Evolutionary conservation across 768 basidiomycete species (phyloP), one percentile per base, ranked within the genome.

Genomic region (Naganishia antarctica): DNA sequence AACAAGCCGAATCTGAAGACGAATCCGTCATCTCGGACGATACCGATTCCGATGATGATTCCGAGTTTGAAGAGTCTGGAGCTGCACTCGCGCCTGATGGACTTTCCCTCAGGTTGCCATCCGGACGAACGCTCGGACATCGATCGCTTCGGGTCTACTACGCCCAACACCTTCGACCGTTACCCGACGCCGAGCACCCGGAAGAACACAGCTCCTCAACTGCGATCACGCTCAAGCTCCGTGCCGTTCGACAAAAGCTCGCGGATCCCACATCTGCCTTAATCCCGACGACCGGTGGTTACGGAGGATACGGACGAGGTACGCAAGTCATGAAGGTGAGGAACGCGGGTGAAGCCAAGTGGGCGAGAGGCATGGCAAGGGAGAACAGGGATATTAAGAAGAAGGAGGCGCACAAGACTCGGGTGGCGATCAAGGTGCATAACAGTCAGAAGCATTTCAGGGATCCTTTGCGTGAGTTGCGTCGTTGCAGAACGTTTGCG

Each of bases 291-390:
- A 87, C 82, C 70, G 92, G 90, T 40, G 92, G 89, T 1, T 90
- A 85, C 66, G 92, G 93, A 26, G 90, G 90, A 2, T 92, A 82
- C 71, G 93, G 93, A 1, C 79, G 79, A 11, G 91, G 90, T 1
- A 86, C 83, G 8, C 84, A 90, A 32, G 87, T 92, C 11, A 83
- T 97, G 66, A 90, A 87, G 75, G 94, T 91, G 23, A 82, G 91
- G 58, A 98, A 98, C 80, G 83, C 83, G n/a, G 96, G 96, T 1
- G 94, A 98, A 79, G 96, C 96, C 15, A 84, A 84, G 68, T 88
- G 97, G 77, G 94, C 94, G 23, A 90, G 87, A 15, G 83, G 90
- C 48, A 90, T 93, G 77, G 83, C 90, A 0, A 81, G 85, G 61
- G 88, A 91, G 72, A 89, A 88, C 80, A 82, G 87, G 67, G 93